Percentiles rank a stretch among this genome's conserved stretches.
Conservation (phyloP, 2,329 filamentous ascomycete genomes). For the Elsinoe arachidis region DNA sequence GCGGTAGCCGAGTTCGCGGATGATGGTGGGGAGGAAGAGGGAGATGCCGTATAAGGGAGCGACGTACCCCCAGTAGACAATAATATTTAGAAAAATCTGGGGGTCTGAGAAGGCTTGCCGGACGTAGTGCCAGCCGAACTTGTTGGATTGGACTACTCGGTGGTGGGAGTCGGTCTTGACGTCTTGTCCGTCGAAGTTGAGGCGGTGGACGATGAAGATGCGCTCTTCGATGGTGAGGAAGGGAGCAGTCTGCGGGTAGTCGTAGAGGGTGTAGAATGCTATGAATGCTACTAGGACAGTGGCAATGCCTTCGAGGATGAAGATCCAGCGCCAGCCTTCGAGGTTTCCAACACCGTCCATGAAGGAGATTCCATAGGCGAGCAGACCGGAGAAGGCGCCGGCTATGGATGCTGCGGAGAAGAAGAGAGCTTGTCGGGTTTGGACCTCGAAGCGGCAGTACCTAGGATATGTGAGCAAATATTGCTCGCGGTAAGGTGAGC, state of each 20-base stretch:
- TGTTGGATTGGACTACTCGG: constrained; percentile 18
- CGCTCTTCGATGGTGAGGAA: constrained; percentile 26
- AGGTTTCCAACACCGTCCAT: constrained; percentile 33
- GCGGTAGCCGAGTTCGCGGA: constrained; percentile 36
- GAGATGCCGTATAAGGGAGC: constrained; percentile 39
- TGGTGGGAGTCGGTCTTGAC: not conserved
- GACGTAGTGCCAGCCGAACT: constrained; percentile 31
- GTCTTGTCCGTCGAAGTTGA: constrained; percentile 18
- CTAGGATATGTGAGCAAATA: constrained; percentile 21
- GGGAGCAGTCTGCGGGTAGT: constrained; percentile 48
- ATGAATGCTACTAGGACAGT: constrained; percentile 35
- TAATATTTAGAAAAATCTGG: constrained; percentile 43
- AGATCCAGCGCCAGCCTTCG: constrained; percentile 25
- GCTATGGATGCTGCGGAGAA: constrained; percentile 42
- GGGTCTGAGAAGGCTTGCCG: constrained; percentile 39
- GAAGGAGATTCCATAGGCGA: constrained; percentile 36
- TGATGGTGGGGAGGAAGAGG: constrained; percentile 32
- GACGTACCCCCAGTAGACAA: constrained; percentile 56
- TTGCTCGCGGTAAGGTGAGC: not conserved
- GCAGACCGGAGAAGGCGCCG: constrained; percentile 44
- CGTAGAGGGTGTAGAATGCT: constrained; percentile 43
- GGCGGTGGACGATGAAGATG: constrained; percentile 19
- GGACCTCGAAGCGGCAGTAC: constrained; percentile 38
- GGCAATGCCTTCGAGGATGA: constrained; percentile 19
- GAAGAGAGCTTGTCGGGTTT: constrained; percentile 39